Evolutionary conservation across 1,284 basidiomycete genomes (phyloP), one percentile per base, ranked within the genome.

Genomic region (Tausonia pullulans): DNA sequence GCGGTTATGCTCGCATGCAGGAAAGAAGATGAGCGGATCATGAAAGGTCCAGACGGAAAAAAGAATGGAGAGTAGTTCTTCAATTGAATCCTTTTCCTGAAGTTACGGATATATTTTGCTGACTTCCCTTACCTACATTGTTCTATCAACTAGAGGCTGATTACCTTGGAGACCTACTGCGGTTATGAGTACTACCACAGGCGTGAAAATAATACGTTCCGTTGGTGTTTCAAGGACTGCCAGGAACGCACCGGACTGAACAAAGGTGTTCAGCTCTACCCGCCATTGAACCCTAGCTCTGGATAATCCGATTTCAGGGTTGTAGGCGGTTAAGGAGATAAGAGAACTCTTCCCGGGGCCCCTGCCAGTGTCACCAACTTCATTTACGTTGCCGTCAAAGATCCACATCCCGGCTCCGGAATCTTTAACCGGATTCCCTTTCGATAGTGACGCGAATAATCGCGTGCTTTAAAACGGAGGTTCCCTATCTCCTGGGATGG

Each of bases 401-500:
- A 79, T 80, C 79, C 78, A 80, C 78, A 80, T 81, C 76, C 79
- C 79, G 80, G 80, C 81, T 81, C 79, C 78, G 77, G 80, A 81
- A 81, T 81, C 75, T n/a, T 80, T 79, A 80, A 81, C 81, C 77
- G 78, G 78, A 81, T 81, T 82, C 80, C 81, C 79, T 82, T 81
- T 81, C 79, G 78, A 81, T 79, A 80, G 78, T 72, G 77, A 75
- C 72, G 69, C 75, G 74, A 77, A 80, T 64, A 80, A 80, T 76
- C 75, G 75, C 68, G 69, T 76, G 75, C 80, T 80, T 81, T 81
- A 75, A 81, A 81, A 81, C 78, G 78, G 80, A 80, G 78, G 77
- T 81, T 80, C 78, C 80, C 80, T 81, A 81, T 81, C 79, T 80
- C 80, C 81, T 82, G 81, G 80, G 80, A 81, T 79, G n/a, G n/a